Conservation (phyloP, 1,139 yeast species). For the Saccharomyces hybrid region DNA sequence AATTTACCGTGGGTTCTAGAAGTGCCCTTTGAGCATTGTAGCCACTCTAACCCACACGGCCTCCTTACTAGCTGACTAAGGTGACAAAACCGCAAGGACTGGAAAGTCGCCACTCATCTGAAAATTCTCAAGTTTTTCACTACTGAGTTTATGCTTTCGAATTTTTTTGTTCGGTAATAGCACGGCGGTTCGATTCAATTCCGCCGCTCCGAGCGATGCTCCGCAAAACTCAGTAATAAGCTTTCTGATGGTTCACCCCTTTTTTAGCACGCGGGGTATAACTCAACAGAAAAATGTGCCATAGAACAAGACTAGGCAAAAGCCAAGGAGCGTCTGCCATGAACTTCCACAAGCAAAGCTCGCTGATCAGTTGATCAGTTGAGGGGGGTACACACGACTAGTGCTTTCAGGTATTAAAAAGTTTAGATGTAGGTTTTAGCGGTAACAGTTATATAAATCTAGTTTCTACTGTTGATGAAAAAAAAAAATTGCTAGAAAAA, state of each 20-base stretch:
- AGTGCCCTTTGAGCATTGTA: background rate
- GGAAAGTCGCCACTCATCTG: background rate
- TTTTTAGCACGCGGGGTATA: background rate
- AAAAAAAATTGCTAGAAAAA: background rate
- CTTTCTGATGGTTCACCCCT: background rate
- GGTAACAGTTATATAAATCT: background rate
- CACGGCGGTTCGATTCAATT: background rate
- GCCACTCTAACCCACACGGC: background rate
- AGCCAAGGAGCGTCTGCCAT: background rate
- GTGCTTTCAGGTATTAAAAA: background rate
- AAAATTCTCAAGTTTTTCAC: background rate
- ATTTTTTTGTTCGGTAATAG: background rate
- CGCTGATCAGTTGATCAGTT: background rate
- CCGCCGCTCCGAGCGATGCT: slow-evolving; percentile 2
- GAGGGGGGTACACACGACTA: background rate
- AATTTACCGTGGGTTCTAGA: background rate
- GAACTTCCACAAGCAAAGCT: background rate
- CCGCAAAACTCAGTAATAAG: background rate
- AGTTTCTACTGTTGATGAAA: background rate
- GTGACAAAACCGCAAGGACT: background rate
- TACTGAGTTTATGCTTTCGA: background rate
- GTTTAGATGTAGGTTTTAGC: background rate
- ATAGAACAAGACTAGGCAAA: background rate
- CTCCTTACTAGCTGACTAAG: background rate
- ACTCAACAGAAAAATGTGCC: slow-evolving; percentile 2